phyloP scores from a whole-genome alignment of 306 rosid species.

The Cicer cuneatum region DNA sequence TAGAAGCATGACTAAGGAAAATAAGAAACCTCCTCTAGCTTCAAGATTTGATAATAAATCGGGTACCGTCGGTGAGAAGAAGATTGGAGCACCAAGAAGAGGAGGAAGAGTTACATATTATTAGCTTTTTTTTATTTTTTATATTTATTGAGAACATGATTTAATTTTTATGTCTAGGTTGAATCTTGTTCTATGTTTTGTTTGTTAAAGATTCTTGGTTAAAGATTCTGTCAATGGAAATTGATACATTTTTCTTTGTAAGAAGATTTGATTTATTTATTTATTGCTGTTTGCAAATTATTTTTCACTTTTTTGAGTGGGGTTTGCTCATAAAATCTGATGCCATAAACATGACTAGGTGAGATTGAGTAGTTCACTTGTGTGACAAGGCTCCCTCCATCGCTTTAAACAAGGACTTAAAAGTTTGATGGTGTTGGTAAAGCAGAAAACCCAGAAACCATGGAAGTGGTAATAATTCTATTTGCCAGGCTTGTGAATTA shows the following conservation, averaged over 20 bases:
- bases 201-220: constrained; percentile 9
- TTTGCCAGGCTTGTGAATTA: no score
- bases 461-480: no score
- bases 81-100: constrained; percentile 48
- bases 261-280: not conserved
- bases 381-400: no score
- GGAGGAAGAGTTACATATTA: constrained; percentile 46
- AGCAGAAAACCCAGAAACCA: no score
- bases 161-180: constrained; percentile 23
- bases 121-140: not conserved
- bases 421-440: no score
- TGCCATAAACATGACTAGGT: no score
- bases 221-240: not conserved
- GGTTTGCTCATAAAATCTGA: no score
- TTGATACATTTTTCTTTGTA: constrained; percentile 5
- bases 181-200: constrained; percentile 45
- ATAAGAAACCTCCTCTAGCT: constrained; percentile 78
- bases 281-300: not conserved
- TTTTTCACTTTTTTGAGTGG: no score
- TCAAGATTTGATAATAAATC: constrained; percentile 55
- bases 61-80: constrained; percentile 41
- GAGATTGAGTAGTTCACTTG: no score
- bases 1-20: constrained; percentile 84
- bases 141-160: constrained; percentile 3
- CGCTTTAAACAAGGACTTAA: no score